Evolutionary conservation across 768 basidiomycete genomes (phyloP), one percentile per base, ranked within the genome.

Genomic region (Guyanaporus albipodus): DNA sequence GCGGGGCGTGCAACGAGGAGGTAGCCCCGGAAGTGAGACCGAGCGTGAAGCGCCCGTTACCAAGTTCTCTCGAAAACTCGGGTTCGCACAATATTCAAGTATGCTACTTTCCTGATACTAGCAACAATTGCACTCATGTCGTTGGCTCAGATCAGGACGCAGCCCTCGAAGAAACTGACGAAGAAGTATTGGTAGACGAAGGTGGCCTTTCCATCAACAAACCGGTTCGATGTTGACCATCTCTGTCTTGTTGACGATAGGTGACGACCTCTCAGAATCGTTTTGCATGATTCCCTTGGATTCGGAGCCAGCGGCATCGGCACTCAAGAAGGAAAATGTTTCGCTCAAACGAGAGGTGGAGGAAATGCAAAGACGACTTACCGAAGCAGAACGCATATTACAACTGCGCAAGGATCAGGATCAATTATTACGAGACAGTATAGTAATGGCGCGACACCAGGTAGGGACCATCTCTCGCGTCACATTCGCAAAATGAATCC

Each of bases 361-460:
- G 11, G 64, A 68, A 8, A 67, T 80, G 66, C 77, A 79, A 60
- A 76, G 73, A 51, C 76, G 77, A 29, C 66, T 91, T 31, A 75
- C 79, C 23, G 68, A 73, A 7, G 74, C 83, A 19, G 85, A 91
- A 50, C 76, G 75, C 18, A 66, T 79, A 38, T 62, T 91, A 33
- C 83, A 85, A 53, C 56, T 82, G 49, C 79, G 87, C 48, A 81
- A 82, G 61, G 88, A 87, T 48, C 89, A 91, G 59, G 89, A 90
- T 59, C 73, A 79, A 43, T 79, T 88, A 38, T 66, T 92, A 47
- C 81, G 87, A 19, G 89, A 91, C 53, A 87, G 87, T 53, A 88
- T 92, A 71, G 81, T 71, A 68, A 76, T 79, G 73, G 79, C 78
- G 0, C 83, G 67, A 63, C 82, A 66, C 71, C 84, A 75, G 82